Percentiles rank a stretch among this genome's conserved stretches.
phyloP scores from a whole-genome alignment of 106 monocot species.

The Dendrobium nobile region DNA sequence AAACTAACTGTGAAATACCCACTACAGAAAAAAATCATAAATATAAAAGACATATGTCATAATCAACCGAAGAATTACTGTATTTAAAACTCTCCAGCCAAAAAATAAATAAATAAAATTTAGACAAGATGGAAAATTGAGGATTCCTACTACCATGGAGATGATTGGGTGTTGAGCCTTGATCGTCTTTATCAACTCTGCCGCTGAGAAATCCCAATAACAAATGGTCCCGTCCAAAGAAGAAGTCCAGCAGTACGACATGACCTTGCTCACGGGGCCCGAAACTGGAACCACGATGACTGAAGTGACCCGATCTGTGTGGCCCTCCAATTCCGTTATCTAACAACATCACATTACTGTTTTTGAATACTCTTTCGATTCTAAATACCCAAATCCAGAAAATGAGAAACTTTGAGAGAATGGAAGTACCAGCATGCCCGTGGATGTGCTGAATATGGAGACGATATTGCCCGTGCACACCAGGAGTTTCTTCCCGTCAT shows the following conservation, averaged over 20 bases:
- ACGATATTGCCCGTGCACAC: conserved; percentile 76
- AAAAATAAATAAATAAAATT: not conserved
- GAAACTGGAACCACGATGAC: conserved; percentile 43
- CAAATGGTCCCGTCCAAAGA: conserved; percentile 53
- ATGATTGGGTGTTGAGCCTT: conserved; percentile 41
- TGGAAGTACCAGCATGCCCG: conserved; percentile 61
- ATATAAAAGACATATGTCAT: not conserved
- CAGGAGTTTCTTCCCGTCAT: conserved; percentile 69
- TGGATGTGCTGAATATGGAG: conserved; percentile 79
- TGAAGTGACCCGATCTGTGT: conserved; percentile 47
- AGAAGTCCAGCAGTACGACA: conserved; percentile 63
- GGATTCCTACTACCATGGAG: conserved; percentile 46
- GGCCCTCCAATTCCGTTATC: conserved; percentile 59
- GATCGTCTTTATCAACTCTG: conserved; percentile 50
- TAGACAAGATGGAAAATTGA: not conserved
- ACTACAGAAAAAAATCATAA: too few species aligned
- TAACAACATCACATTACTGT: not conserved
- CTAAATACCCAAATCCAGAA: not conserved
- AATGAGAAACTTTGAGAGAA: not conserved
- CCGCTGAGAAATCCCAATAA: conserved; percentile 54
- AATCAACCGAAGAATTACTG: not conserved
- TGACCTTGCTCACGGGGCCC: conserved; percentile 25
- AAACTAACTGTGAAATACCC: too few species aligned
- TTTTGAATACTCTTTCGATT: not conserved
- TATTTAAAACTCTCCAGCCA: not conserved